These are phyloP conservation scores for Solanum lignicaule DNA, from an alignment of 257 asterid genomes.

Conservation along the genomic window DNA sequence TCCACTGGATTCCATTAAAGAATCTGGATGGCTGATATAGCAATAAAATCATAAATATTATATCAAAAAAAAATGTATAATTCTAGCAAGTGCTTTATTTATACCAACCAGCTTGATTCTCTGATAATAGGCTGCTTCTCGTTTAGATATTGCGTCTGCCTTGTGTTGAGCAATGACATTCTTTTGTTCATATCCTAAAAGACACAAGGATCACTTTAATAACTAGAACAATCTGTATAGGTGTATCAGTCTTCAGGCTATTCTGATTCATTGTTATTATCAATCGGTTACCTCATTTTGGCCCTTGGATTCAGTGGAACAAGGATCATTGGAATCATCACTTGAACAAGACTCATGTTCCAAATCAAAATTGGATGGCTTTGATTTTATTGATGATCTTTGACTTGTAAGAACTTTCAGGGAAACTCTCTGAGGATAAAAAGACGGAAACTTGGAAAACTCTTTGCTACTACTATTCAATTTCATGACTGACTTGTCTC, in stretches of 20 bases:
- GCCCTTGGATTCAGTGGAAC: slow-evolving; percentile 30
- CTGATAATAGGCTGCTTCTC: slow-evolving; percentile 14
- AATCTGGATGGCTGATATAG: slow-evolving; percentile 28
- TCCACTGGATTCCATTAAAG: slow-evolving; percentile 39
- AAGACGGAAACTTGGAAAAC: slow-evolving; percentile 45
- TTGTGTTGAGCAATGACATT: slow-evolving; percentile 28
- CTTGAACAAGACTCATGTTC: slow-evolving; percentile 9
- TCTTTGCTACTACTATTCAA: slow-evolving; percentile 12
- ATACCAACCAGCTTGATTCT: slow-evolving; percentile 36
- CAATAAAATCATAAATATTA: background rate
- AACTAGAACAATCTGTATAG: slow-evolving; percentile 14
- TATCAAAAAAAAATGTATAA: background rate
- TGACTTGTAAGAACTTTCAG: slow-evolving; percentile 24
- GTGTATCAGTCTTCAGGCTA: slow-evolving; percentile 23
- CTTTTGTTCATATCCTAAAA: slow-evolving; percentile 42
- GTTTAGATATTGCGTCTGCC: slow-evolving; percentile 13
- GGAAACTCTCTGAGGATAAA: slow-evolving; percentile 58
- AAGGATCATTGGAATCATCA: slow-evolving; percentile 23
- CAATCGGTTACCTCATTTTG: slow-evolving; percentile 40
- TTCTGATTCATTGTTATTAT: slow-evolving; percentile 15
- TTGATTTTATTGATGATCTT: slow-evolving; percentile 12
- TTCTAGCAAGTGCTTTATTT: background rate
- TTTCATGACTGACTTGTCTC: slow-evolving; percentile 34
- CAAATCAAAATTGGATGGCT: slow-evolving; percentile 7
- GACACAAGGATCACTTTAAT: slow-evolving; percentile 11